phyloP scores from a whole-genome alignment of 371 early-diverging fungal genomes.

The Rhizopus sp. region DNA sequence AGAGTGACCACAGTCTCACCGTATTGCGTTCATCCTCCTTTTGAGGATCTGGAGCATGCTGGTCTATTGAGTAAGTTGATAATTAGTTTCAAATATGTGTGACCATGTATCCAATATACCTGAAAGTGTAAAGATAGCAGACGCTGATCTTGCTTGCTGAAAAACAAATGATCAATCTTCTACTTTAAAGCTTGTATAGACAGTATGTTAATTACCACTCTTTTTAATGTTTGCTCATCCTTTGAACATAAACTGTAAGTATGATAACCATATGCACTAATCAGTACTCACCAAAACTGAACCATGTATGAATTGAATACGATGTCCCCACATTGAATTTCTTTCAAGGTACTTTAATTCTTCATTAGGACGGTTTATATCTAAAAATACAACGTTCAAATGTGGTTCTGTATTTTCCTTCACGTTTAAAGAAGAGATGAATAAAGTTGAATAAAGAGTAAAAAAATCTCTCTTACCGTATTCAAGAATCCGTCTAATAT shows the following conservation, averaged over 20 bases:
- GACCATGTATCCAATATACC: constrained; percentile 22
- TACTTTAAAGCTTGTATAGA: background rate
- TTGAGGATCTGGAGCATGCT: constrained; percentile 38
- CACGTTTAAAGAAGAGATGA: constrained; percentile 1
- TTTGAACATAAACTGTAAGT: constrained; percentile 2
- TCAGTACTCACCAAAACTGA: constrained; percentile 37
- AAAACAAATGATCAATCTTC: constrained; percentile 2
- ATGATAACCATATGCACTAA: background rate
- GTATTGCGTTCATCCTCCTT: constrained; percentile 66
- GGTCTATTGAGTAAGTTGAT: constrained; percentile 25
- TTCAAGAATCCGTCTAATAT: constrained; percentile 64
- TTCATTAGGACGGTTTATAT: constrained; percentile 49
- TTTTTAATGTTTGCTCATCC: constrained; percentile 42
- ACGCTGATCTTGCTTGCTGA: constrained; percentile 47
- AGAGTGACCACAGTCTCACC: constrained; percentile 68
- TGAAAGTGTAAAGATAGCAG: constrained; percentile 54
- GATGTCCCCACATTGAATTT: constrained; percentile 48
- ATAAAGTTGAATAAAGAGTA: background rate
- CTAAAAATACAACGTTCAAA: constrained; percentile 60
- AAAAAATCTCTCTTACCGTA: constrained; percentile 35
- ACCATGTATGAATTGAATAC: constrained; percentile 48
- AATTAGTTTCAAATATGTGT: background rate
- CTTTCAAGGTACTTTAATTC: constrained; percentile 51
- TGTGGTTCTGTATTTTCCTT: constrained; percentile 46
- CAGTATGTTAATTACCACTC: constrained; percentile 39